A percentile compares a stretch with the other conserved stretches of the same genome.
Conservation (phyloP, 1,284 basidiomycete species). For the Grifola frondosa region DNA sequence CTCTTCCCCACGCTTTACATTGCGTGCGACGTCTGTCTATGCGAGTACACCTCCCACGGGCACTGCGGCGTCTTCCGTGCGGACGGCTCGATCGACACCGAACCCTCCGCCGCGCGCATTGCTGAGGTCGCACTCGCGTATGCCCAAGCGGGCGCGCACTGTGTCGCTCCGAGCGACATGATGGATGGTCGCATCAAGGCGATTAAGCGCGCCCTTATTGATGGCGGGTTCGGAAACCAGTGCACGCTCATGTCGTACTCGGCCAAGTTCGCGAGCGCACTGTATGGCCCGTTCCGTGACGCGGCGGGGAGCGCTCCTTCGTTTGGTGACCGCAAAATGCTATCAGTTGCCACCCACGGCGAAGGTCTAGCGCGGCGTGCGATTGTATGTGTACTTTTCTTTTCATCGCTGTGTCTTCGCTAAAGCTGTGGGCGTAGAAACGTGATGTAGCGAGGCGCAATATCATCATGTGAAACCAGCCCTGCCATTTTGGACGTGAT, state of each 20-base stretch:
- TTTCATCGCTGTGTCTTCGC: neutral
- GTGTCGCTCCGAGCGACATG: conserved; percentile 99
- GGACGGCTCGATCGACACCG: conserved; percentile 76
- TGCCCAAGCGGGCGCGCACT: conserved; percentile 93
- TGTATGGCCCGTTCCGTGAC: conserved; percentile 99
- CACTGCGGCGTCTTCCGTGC: conserved; percentile 87
- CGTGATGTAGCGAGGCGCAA: conserved; percentile 93
- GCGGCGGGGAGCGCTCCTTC: conserved; percentile 94
- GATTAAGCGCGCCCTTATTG: conserved; percentile 87
- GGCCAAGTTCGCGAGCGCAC: conserved; percentile 96
- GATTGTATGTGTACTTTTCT: conserved; percentile 60
- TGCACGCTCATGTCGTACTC: conserved; percentile 96
- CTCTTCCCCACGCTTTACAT: conserved; percentile 87
- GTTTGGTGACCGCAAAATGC: conserved; percentile 96
- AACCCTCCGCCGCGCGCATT: conserved; percentile 80
- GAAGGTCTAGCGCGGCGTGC: conserved; percentile 92
- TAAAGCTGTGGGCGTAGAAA: conserved; percentile 39
- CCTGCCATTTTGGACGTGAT: conserved; percentile 94
- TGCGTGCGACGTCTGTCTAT: conserved; percentile 96
- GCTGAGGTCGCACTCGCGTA: conserved; percentile 93
- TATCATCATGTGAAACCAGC: conserved; percentile 98
- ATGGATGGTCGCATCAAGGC: conserved; percentile 95
- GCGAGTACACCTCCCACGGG: conserved; percentile 98
- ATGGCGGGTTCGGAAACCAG: conserved; percentile 80
- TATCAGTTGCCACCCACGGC: conserved; percentile 89